Evolutionary conservation across 306 rosid genomes (phyloP), one percentile per base, ranked within the genome.

Genomic region (Macrotyloma uniflorum): DNA sequence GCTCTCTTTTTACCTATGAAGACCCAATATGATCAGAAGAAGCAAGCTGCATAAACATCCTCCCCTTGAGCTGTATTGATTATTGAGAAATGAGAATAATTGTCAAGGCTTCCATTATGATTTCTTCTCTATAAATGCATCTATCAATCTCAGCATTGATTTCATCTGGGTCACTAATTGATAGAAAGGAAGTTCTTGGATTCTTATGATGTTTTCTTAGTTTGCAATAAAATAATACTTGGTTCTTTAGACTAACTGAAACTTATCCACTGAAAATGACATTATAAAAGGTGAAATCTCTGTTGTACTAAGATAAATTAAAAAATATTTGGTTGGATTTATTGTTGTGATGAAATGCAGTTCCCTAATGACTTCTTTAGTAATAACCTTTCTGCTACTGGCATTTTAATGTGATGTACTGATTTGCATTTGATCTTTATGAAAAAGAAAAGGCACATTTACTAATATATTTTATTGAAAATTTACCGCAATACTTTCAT

Each of bases 101-200:
- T 18, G 3, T 19, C 18, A 20, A 3, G 26, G n/a, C 8, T 24
- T 50, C 26, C 18, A 9, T 38, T 18, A 61, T 62, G 22, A 7
- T 57, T 45, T 11, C 4, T 62, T 26, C 68, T n/a, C 79, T 43
- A 18, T 19, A 74, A 40, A 53, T 72, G 66, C 51, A 50, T 72
- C 23, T 20, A 22, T 36, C 51, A 72, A 58, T 35, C 51, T 22
- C 24, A 9, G 26, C 18, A 64, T 76, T 49, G 14, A 20, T 63
- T 65, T 64, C 65, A 49, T 6, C 8, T 12, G 13, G 67, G 59
- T 55, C 35, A 13, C 58, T 24, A 5, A 22, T 54, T 43, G 70
- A 30, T 57, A 24, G 28, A 67, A 28, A 55, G 40, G 49, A 53
- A 38, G 22, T 40, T 13, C 24, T 47, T 32, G 70, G 36, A 78